phyloP scores from a whole-genome alignment of 306 rosid genomes.

The Castanospermum australe region DNA sequence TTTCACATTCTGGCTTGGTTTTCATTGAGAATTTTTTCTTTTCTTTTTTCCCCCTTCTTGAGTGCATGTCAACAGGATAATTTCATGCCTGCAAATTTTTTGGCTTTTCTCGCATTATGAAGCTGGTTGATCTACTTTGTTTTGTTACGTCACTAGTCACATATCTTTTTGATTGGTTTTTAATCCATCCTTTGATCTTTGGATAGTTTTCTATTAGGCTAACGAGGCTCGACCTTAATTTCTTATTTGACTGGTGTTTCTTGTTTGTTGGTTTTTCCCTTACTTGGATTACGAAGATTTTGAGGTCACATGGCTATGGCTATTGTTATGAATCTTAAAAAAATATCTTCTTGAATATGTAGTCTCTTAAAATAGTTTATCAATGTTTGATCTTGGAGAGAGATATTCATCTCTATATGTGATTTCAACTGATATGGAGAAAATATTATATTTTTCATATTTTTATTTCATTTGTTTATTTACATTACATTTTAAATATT shows the following conservation, averaged over 20 bases:
- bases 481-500: not conserved
- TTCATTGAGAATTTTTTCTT: not conserved
- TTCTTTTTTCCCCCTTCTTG: not conserved
- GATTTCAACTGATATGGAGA: constrained; percentile 3
- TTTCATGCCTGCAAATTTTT: not conserved
- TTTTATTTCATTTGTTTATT: not conserved
- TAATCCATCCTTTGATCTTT: not conserved
- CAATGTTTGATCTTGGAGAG: not conserved
- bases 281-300: not conserved
- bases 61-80: not conserved
- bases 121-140: constrained; percentile 3
- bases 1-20: constrained; percentile 11
- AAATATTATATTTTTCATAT: not conserved
- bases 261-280: not conserved
- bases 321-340: not conserved
- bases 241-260: not conserved
- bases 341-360: not conserved
- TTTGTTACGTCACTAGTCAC: not conserved
- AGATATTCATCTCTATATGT: not conserved
- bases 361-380: not conserved
- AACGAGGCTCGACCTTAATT: constrained; percentile 3
- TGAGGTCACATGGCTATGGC: not conserved
- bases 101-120: not conserved
- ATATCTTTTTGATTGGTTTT: not conserved
- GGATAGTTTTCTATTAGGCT: not conserved